Base-by-base conservation (phyloP, 768 basidiomycete species). In the Xerocomus spinulosus region DNA sequence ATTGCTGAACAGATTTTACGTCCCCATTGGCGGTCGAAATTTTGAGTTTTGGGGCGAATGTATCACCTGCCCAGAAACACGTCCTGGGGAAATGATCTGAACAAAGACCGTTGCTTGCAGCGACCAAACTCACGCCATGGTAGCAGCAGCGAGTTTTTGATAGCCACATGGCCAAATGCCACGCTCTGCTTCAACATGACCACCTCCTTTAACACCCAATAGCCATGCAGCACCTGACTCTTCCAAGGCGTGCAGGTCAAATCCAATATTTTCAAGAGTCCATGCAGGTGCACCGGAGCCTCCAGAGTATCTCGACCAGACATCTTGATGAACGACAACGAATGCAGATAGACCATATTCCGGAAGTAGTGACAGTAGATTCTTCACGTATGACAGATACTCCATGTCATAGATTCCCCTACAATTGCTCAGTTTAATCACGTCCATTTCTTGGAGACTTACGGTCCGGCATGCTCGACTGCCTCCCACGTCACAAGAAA, bases 401-500 rank as follows among this genome's bases (percentile, higher is more conserved):
- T 84, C 83, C 6, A 67, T 70, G 64, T 98, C 95, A 58, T 95
- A 94, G 17, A 82, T 64, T 0, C 92, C 92, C 7, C 91, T 94
- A 57, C 4, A 10, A 35, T 28, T 15, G 39, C 9, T 46, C 3
- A 45, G 44, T 32, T 24, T 20, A 15, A 38, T 10, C 4, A n/a
- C n/a, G 23, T 6, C 38, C 28, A 26, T 9, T 25, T 40, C 26
- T 30, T 21, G 38, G 32, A 17, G 32, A 83, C 91, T 55, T 69
- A 94, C 93, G 82, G 88, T 56, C 92, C 95, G 50, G 78, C 81
- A 62, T 98, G 96, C 62, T 97, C 95, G 14, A 98, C 76, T 0
- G 95, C 92, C 64, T 99, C 95, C 95, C 95, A 99, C 1, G 95
- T 94, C 4, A 98, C 81, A 23, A 94, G 81, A 58, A 99, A 92